A percentile compares a stretch with the other conserved stretches of the same genome.
phyloP scores from a whole-genome alignment of 2,329 filamentous ascomycete genomes.

The Trichoderma guizhouense region DNA sequence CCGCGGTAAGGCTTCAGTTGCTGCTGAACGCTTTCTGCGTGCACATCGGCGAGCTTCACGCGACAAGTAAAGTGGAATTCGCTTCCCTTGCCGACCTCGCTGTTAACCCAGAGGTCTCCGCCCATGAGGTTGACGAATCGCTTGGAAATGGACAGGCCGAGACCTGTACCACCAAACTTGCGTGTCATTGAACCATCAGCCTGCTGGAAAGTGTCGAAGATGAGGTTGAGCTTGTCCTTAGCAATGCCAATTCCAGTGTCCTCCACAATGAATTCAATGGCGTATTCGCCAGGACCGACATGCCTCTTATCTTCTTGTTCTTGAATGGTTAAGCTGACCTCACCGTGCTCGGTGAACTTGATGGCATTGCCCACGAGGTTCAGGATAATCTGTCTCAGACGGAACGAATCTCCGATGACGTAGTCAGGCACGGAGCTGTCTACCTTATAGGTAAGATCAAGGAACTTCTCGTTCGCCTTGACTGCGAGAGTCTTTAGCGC shows the following conservation, averaged over 20 bases:
- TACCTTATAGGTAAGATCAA: constrained; percentile 90
- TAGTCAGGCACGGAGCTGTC: constrained; percentile 92
- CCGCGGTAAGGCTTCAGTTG: constrained; percentile 87
- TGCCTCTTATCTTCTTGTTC: constrained; percentile 61
- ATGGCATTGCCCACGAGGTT: constrained; percentile 98
- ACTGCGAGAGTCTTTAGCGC: constrained; percentile 95
- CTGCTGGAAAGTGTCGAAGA: constrained; percentile 99
- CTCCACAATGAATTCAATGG: constrained; percentile 91
- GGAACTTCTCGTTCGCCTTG: constrained; percentile 91
- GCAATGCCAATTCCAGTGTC: constrained; percentile 98
- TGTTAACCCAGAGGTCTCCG: constrained; percentile 93
- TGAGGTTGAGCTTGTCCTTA: constrained; percentile 89
- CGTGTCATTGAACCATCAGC: constrained; percentile 95
- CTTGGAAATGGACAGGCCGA: constrained; percentile 93
- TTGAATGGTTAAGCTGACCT: constrained; percentile 91
- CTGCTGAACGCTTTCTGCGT: constrained; percentile 73
- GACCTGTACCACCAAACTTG: constrained; percentile 91
- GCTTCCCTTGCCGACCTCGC: constrained; percentile 85
- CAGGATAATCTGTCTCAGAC: constrained; percentile 90
- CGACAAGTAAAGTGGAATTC: constrained; percentile 96
- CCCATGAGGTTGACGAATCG: constrained; percentile 94
- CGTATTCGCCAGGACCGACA: constrained; percentile 71
- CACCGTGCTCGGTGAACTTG: constrained; percentile 96
- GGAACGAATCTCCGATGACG: constrained; percentile 94
- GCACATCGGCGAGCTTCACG: constrained; percentile 78